Evolutionary conservation across 495 filamentous ascomycete genomes (phyloP).

Genomic region (Penicillium atrosanguineum): DNA sequence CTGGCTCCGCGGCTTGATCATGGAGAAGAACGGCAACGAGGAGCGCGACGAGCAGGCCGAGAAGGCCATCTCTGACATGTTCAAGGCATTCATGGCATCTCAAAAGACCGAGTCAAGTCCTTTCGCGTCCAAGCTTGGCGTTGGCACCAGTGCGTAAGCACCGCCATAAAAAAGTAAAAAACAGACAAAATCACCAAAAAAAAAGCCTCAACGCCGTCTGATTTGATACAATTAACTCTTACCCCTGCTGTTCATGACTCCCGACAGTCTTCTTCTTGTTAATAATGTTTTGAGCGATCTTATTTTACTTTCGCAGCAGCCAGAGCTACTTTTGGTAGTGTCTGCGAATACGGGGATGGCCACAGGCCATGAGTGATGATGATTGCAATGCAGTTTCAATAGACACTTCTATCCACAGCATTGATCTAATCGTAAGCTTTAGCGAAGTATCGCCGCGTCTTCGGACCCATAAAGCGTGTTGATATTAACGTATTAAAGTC

Average conservation of each 20-base stretch:
- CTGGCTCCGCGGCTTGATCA: conserved; percentile 91
- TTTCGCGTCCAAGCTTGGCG: conserved; percentile 39
- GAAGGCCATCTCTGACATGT: conserved; percentile 47
- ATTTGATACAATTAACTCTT: conserved; percentile 6
- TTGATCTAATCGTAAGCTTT: neutral
- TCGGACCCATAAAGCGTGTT: too few relatives aligned
- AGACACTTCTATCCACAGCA: neutral
- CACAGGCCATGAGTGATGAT: conserved; percentile 7
- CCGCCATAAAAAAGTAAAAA: conserved; percentile 8
- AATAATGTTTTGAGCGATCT: conserved; percentile 11
- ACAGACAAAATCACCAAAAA: conserved; percentile 5
- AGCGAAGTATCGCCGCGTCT: too few relatives aligned
- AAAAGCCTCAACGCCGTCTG: conserved; percentile 6
- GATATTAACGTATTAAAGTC: too few relatives aligned
- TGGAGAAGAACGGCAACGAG: conserved; percentile 75
- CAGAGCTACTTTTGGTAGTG: neutral
- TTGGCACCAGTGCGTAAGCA: conserved; percentile 31
- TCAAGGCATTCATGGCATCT: conserved; percentile 47
- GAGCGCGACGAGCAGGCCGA: conserved; percentile 39
- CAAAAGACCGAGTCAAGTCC: conserved; percentile 39
- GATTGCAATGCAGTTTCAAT: conserved; percentile 8
- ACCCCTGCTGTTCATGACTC: conserved; percentile 6
- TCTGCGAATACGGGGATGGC: conserved; percentile 1
- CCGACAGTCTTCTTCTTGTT: conserved; percentile 8
- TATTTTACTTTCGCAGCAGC: conserved; percentile 2